phyloP scores from a whole-genome alignment of 225 moss, liverwort and hornwort genomes.

The Antitrichia curtipendula region DNA sequence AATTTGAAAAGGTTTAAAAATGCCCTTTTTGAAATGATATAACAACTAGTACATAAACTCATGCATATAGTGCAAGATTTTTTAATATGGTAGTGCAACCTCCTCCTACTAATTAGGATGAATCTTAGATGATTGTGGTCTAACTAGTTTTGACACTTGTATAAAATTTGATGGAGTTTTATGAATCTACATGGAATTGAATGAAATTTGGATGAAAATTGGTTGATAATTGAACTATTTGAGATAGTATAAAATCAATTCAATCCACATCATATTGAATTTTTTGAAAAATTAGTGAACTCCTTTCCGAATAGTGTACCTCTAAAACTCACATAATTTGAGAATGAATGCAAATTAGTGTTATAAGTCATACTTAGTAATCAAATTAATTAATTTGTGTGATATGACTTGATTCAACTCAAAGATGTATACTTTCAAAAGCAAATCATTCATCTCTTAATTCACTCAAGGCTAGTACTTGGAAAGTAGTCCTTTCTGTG shows the following conservation, averaged over 20 bases:
- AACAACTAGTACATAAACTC: neutral
- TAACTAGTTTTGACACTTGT: neutral
- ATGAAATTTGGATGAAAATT: neutral
- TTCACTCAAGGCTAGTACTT: no score
- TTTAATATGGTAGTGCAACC: neutral
- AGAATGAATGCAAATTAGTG: neutral
- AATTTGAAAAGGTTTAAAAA: neutral
- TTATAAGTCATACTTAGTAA: no score
- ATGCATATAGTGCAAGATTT: neutral
- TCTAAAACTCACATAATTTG: neutral
- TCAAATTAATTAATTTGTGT: no score
- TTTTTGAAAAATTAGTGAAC: neutral
- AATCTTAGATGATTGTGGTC: neutral
- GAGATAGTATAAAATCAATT: neutral
- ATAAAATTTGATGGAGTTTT: neutral
- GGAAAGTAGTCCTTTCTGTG: no score
- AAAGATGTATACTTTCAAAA: no score
- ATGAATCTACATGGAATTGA: no score
- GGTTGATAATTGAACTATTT: neutral
- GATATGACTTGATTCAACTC: no score
- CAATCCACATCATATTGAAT: neutral
- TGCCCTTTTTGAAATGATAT: rapidly evolving
- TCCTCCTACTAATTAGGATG: neutral
- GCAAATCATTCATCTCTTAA: no score
- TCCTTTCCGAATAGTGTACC: no score